These are phyloP conservation scores for Rosa lucieae DNA, from an alignment of 306 rosid genomes.

Conservation along the genomic window DNA sequence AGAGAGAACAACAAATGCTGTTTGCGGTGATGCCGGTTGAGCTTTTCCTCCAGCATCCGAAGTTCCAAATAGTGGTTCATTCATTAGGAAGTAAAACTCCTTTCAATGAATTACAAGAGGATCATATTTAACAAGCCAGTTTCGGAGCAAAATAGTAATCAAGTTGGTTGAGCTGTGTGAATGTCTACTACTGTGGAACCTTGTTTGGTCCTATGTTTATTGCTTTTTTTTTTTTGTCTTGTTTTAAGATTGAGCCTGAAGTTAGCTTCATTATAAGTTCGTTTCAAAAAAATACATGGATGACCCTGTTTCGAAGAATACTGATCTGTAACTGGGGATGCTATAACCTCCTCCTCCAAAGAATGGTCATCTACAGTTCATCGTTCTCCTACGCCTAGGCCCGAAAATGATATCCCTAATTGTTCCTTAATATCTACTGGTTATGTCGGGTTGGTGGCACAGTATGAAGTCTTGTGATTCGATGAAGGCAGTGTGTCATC, in stretches of 20 bases:
- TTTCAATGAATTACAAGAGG: constrained; percentile 27
- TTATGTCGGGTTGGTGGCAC: not conserved
- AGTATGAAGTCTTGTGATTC: not conserved
- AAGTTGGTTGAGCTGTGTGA: not conserved
- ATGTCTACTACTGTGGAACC: not conserved
- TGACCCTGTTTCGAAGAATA: not conserved
- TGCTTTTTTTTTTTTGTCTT: not conserved
- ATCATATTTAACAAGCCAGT: not conserved
- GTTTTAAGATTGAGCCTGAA: not conserved
- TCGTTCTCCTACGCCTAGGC: not conserved
- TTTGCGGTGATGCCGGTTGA: constrained; percentile 44
- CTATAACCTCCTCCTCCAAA: not conserved
- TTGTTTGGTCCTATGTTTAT: constrained; percentile 8
- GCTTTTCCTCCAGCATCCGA: constrained; percentile 60
- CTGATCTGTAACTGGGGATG: not conserved
- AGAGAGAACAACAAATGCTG: not conserved
- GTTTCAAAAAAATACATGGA: not conserved
- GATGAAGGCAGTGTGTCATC: constrained; percentile 21
- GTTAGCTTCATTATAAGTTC: not conserved
- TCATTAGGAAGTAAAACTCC: constrained; percentile 71
- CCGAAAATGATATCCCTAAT: not conserved
- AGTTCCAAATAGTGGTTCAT: constrained; percentile 63
- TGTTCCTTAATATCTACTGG: no score
- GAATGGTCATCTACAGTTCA: not conserved
- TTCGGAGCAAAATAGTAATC: not conserved